These are phyloP conservation scores for Babesia bigemina DNA, from an alignment of 169 alveolate genomes.

Conservation along the genomic window DNA sequence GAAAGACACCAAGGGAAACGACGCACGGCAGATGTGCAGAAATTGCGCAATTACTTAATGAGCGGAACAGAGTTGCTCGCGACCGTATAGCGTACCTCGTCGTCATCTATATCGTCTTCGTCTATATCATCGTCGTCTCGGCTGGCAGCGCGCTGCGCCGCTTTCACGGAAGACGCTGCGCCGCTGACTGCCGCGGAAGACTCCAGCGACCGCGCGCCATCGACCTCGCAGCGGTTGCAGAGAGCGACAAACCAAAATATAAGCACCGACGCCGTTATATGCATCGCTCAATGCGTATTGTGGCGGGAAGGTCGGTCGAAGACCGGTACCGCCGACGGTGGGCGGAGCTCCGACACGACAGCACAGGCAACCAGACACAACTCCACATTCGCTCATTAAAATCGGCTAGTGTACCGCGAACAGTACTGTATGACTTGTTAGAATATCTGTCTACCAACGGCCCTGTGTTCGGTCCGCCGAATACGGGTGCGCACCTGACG, in stretches of 20 bases:
- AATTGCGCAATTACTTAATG: no score
- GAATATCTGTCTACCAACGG: not conserved
- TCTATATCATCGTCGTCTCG: not conserved
- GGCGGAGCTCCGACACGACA: not conserved
- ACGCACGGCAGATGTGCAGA: no score
- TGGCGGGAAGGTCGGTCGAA: no score
- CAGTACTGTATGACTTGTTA: not conserved
- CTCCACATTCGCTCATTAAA: not conserved
- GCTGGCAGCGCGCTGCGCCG: not conserved
- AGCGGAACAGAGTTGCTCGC: not conserved
- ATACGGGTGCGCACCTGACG: no score
- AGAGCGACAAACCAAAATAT: not conserved
- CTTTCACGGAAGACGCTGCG: not conserved
- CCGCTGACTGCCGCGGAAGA: not conserved
- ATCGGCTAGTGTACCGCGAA: not conserved
- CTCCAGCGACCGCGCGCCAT: slow-evolving; percentile 13
- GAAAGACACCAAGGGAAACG: no score
- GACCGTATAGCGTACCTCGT: not conserved
- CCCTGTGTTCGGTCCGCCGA: no score
- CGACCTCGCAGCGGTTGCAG: not conserved
- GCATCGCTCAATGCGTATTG: no score
- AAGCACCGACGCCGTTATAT: not conserved
- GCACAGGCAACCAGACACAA: not conserved
- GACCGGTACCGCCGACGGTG: no score
- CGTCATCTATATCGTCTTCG: slow-evolving; percentile 31